Conservation (phyloP, 441 rosid species). For the Dalechampia spathulata region DNA sequence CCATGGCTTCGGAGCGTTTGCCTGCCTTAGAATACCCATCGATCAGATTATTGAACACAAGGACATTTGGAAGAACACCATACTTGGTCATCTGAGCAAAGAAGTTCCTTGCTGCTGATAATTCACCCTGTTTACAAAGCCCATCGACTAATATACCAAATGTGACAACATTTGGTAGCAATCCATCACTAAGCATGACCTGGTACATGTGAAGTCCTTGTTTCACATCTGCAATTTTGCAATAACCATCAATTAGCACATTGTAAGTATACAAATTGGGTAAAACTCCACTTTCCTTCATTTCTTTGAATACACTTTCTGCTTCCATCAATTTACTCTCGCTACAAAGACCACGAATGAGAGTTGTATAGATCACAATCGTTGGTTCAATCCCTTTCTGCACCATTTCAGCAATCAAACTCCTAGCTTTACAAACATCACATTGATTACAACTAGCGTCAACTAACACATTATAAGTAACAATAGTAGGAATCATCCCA, state of each 20-base stretch:
- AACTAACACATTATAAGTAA: slow-evolving; percentile 52
- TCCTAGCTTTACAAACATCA: slow-evolving; percentile 30
- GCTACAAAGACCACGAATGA: slow-evolving; percentile 46
- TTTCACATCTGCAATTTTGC: slow-evolving; percentile 34
- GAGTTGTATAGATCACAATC: slow-evolving; percentile 43
- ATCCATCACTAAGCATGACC: slow-evolving; percentile 30
- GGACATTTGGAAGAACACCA: slow-evolving; percentile 47
- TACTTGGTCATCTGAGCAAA: slow-evolving; percentile 47
- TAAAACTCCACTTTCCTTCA: slow-evolving; percentile 32
- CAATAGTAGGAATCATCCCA: slow-evolving; percentile 46
- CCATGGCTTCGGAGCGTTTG: slow-evolving; percentile 33
- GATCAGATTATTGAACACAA: slow-evolving; percentile 38
- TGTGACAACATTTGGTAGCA: slow-evolving; percentile 46
- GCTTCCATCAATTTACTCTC: slow-evolving; percentile 43
- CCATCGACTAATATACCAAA: slow-evolving; percentile 51
- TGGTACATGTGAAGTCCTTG: slow-evolving; percentile 35
- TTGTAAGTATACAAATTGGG: slow-evolving; percentile 56
- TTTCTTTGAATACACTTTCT: slow-evolving; percentile 31
- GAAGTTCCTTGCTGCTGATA: slow-evolving; percentile 36
- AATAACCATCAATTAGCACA: slow-evolving; percentile 48
- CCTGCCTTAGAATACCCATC: slow-evolving; percentile 48
- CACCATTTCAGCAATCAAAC: slow-evolving; percentile 43
- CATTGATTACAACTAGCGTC: slow-evolving; percentile 49
- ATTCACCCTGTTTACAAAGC: slow-evolving; percentile 47
- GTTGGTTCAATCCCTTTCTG: slow-evolving; percentile 39